phyloP scores from a whole-genome alignment of 768 basidiomycete species.

The Xerocomus potaroensis region DNA sequence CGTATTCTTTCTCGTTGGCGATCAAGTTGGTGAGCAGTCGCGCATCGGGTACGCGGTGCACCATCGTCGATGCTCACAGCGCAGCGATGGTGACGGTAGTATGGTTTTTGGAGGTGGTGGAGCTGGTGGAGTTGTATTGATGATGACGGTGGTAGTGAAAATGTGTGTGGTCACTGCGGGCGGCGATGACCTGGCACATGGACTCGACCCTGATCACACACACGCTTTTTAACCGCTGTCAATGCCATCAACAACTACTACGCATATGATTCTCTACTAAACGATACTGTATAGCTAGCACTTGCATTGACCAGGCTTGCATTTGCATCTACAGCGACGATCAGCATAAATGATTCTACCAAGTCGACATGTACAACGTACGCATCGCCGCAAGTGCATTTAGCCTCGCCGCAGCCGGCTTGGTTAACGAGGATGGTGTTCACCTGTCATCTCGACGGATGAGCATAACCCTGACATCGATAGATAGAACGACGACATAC shows the following conservation, averaged over 20 bases:
- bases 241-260: too few relatives aligned
- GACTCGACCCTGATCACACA: not conserved
- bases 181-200: not conserved
- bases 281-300: too few relatives aligned
- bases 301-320: constrained; percentile 12
- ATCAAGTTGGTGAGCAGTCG: constrained; percentile 67
- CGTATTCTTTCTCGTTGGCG: constrained; percentile 66
- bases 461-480: not conserved
- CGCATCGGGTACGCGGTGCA: constrained; percentile 69
- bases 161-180: not conserved
- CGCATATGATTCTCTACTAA: too few relatives aligned
- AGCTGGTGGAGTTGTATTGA: too few relatives aligned
- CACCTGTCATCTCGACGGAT: constrained; percentile 2
- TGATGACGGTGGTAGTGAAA: not conserved
- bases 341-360: not conserved
- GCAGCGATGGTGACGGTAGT: too few relatives aligned
- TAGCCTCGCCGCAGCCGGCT: constrained; percentile 5
- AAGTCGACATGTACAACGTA: not conserved
- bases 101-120: too few relatives aligned
- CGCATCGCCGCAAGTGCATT: constrained; percentile 11
- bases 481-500: constrained; percentile 4
- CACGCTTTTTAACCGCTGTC: not conserved
- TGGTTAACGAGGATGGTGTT: constrained; percentile 15
- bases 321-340: constrained; percentile 11
- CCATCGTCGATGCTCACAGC: constrained; percentile 46